Evolutionary conservation across 306 rosid genomes (phyloP).

Genomic region (Medicago arabica): DNA sequence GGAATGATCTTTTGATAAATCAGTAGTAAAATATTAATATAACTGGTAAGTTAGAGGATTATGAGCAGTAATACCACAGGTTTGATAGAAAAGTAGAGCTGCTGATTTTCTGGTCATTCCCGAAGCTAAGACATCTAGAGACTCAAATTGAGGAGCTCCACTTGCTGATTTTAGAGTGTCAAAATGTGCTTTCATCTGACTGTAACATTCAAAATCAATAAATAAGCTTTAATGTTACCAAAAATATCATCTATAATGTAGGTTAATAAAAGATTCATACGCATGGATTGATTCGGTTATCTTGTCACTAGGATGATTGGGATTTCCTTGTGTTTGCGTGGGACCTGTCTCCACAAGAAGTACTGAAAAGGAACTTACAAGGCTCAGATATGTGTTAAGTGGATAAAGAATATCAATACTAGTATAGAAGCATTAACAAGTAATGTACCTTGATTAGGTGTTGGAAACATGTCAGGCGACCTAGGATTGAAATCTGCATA

Average conservation of each 20-base stretch:
- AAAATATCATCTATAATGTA: conserved; percentile 25
- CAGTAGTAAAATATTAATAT: neutral
- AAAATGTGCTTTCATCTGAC: conserved; percentile 83
- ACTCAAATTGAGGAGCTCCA: conserved; percentile 74
- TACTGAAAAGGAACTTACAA: conserved; percentile 56
- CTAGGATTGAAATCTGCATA: conserved; percentile 58
- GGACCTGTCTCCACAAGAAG: conserved; percentile 79
- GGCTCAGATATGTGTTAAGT: conserved; percentile 2
- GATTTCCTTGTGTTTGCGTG: conserved; percentile 69
- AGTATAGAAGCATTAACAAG: conserved; percentile 13
- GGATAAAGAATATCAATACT: conserved; percentile 50
- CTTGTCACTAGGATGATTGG: conserved; percentile 55
- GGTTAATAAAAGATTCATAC: conserved; percentile 48
- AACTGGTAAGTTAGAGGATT: neutral
- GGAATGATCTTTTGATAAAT: neutral
- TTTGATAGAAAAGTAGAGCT: conserved; percentile 77
- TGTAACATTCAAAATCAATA: conserved; percentile 40
- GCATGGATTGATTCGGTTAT: conserved; percentile 68
- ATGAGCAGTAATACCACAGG: conserved; percentile 61
- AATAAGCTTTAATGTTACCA: conserved; percentile 17
- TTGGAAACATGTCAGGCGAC: conserved; percentile 51
- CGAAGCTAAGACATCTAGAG: conserved; percentile 61
- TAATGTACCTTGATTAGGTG: conserved; percentile 72
- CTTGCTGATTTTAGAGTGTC: conserved; percentile 44
- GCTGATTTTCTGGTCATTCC: conserved; percentile 79